A percentile compares a stretch with the other conserved stretches of the same genome.
Evolutionary conservation across 805 yeast species (phyloP).

Genomic region (Candida golubevii): DNA sequence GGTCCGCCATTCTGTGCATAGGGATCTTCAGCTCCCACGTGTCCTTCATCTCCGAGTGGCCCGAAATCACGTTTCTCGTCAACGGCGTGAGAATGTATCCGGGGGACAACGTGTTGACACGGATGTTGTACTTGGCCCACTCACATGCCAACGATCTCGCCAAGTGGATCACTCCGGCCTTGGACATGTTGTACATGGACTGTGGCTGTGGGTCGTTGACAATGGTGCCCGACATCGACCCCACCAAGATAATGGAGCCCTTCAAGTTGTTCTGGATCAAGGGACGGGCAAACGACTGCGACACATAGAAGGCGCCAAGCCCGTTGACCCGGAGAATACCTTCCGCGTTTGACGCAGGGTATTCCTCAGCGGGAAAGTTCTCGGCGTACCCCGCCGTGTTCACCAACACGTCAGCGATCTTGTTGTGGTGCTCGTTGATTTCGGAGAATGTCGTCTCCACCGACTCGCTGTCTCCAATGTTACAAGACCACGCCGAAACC

Average conservation of each 20-base stretch:
- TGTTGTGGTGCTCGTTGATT: slow-evolving; percentile 54
- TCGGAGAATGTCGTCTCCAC: slow-evolving; percentile 54
- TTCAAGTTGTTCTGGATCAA: slow-evolving; percentile 51
- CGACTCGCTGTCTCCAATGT: slow-evolving; percentile 59
- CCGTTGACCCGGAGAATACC: slow-evolving; percentile 66
- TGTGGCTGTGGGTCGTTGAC: slow-evolving; percentile 80
- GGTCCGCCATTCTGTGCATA: slow-evolving; percentile 80
- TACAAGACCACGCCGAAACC: slow-evolving; percentile 67
- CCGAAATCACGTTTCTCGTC: slow-evolving; percentile 65
- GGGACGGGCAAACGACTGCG: slow-evolving; percentile 70
- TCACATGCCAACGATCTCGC: slow-evolving; percentile 73
- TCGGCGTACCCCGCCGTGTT: slow-evolving; percentile 87
- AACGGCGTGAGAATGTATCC: slow-evolving; percentile 79
- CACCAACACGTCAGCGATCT: slow-evolving; percentile 59
- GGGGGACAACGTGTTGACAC: slow-evolving; percentile 76
- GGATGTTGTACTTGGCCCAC: slow-evolving; percentile 73
- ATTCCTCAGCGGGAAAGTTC: slow-evolving; percentile 72
- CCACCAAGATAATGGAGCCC: slow-evolving; percentile 65
- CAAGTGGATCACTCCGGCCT: slow-evolving; percentile 82
- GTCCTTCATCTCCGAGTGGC: slow-evolving; percentile 57
- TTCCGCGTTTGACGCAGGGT: slow-evolving; percentile 68
- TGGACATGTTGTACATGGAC: slow-evolving; percentile 77
- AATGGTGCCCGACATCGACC: slow-evolving; percentile 76
- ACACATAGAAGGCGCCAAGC: slow-evolving; percentile 68
- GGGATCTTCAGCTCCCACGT: slow-evolving; percentile 73